These are phyloP conservation scores for Candida pseudoglaebosa DNA, from an alignment of 805 yeast species.

Conservation along the genomic window DNA sequence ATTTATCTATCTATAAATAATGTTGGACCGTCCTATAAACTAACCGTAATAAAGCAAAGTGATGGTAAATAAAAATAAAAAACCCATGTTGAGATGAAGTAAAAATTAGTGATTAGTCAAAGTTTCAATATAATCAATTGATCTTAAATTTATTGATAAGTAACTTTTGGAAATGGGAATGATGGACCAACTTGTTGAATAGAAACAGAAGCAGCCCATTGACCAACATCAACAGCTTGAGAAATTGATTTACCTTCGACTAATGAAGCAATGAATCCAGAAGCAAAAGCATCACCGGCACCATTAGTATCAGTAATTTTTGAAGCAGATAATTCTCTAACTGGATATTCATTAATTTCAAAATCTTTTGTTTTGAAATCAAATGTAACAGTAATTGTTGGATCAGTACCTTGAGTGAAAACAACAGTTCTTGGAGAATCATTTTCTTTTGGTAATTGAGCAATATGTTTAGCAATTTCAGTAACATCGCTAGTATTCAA, in stretches of 20 bases:
- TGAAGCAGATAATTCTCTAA: constrained; percentile 62
- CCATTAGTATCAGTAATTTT: constrained; percentile 92
- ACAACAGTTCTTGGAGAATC: constrained; percentile 77
- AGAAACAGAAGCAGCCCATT: constrained; percentile 92
- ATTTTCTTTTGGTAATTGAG: constrained; percentile 74
- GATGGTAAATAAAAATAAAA: constrained; percentile 7
- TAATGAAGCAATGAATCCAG: constrained; percentile 88
- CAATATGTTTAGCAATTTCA: constrained; percentile 79
- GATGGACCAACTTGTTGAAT: constrained; percentile 94
- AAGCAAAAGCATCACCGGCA: constrained; percentile 98
- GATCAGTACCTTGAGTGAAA: constrained; percentile 93
- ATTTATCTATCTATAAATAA: constrained; percentile 9
- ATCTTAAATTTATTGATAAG: constrained; percentile 24
- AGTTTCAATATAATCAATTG: background rate
- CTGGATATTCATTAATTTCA: constrained; percentile 54
- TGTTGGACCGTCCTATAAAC: constrained; percentile 4
- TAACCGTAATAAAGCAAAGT: constrained; percentile 6
- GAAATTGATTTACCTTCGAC: constrained; percentile 65
- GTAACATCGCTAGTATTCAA: constrained; percentile 56
- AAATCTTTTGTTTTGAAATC: constrained; percentile 45
- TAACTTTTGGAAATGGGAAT: constrained; percentile 75
- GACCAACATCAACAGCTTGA: constrained; percentile 75
- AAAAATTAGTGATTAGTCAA: constrained; percentile 1
- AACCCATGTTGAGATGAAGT: constrained; percentile 23
- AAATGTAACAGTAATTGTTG: constrained; percentile 74